Evolutionary conservation across 495 filamentous ascomycete genomes (phyloP).

Genomic region (Tirmania nivea): DNA sequence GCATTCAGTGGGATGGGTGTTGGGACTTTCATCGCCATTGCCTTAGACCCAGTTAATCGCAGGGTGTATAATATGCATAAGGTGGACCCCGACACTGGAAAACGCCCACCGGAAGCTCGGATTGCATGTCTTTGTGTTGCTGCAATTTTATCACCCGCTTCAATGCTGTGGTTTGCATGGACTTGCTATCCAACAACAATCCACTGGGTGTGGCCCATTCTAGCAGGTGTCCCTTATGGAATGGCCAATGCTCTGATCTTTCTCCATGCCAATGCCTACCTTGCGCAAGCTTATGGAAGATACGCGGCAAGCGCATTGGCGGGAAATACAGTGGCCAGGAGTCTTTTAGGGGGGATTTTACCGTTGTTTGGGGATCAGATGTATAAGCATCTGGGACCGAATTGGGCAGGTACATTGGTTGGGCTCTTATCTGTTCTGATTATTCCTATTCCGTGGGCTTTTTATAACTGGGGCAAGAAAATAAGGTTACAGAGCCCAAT

Average conservation of each 20-base stretch:
- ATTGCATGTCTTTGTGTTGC: conserved; percentile 51
- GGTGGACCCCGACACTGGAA: conserved; percentile 45
- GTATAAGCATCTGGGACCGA: conserved; percentile 46
- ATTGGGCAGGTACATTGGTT: conserved; percentile 59
- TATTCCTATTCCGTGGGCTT: conserved; percentile 60
- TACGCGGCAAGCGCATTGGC: conserved; percentile 60
- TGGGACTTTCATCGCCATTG: conserved; percentile 45
- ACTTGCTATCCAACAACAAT: conserved; percentile 50
- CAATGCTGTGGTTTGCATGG: conserved; percentile 63
- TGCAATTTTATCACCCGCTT: conserved; percentile 42
- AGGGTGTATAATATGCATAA: conserved; percentile 48
- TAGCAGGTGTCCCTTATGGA: conserved; percentile 60
- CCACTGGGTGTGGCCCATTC: conserved; percentile 52
- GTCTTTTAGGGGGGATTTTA: conserved; percentile 41
- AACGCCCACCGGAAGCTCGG: conserved; percentile 48
- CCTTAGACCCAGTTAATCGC: conserved; percentile 46
- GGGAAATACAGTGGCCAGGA: conserved; percentile 52
- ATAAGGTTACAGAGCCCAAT: conserved; percentile 45
- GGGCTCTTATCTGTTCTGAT: conserved; percentile 45
- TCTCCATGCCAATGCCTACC: conserved; percentile 59
- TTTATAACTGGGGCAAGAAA: conserved; percentile 50
- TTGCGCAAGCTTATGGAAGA: conserved; percentile 55
- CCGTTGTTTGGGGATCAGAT: conserved; percentile 53
- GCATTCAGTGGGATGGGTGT: conserved; percentile 63
- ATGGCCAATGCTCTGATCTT: conserved; percentile 56